Evolutionary conservation across 208 protist species (phyloP), one percentile per base, ranked within the genome.

Genomic region (Acanthamoeba sp.): DNA sequence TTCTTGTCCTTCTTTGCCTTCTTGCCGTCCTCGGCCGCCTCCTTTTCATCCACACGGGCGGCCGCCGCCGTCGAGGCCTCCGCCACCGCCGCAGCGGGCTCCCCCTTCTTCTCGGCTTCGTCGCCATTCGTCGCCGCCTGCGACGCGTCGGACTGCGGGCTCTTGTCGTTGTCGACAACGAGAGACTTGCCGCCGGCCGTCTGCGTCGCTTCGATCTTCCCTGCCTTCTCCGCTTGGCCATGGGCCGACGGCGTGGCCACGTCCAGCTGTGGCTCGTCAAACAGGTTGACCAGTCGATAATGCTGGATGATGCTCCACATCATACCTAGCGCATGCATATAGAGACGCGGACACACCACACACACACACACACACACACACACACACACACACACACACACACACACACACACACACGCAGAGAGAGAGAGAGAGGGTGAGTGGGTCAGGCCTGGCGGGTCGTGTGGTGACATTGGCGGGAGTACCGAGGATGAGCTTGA

Each of bases 221-320:
- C n/a, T n/a, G n/a, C n/a, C n/a, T 12, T 62, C 55, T 62, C 22
- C 24, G 9, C 55, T 29, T 76, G 66, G 1, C 12, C 32, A 7
- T 76, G 66, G 0, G 6, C 32, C 7, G 0, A 27, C 6, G 62
- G 62, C 62, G 6, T 5, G 62, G 62, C 29, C 27, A 29, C 6
- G 62, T 6, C 20, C 29, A 27, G 2, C n/a, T 76, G 38, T 5
- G 34, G 71, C 40, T 38, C 71, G 71, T 80, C 71, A 18, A 87
- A 87, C 0, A 87, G 78, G 42, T 87, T 27, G 48, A 24, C 78
- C n/a, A 87, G 78, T 3, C 78, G 22, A 32, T 87, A 87, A 29
- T 87, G 78, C 78, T 87, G 78, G 78, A 87, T 87, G 78, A 87
- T 59, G 45, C 78, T 87, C 78, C 78, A 87, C 27, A 87, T 27